Base-by-base conservation (phyloP, 2,329 filamentous ascomycete genomes). In the Fusarium euwallaceae region DNA sequence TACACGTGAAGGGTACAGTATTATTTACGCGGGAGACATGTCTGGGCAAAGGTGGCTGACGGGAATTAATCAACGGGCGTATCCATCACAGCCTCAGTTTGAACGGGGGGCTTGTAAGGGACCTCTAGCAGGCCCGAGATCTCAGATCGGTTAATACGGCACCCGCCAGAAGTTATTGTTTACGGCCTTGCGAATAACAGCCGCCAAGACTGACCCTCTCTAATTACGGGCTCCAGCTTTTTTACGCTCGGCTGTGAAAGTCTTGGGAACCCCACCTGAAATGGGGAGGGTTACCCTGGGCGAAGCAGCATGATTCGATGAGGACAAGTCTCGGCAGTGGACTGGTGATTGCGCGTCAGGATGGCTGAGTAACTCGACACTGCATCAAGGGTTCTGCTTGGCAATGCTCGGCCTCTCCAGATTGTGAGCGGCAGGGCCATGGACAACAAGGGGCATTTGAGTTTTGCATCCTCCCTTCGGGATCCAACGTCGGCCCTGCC, bases 341-440 rank as follows among this genome's bases (percentile, higher is more conserved):
- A 64, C 45, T 22, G 34, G 9, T 56, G 61, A 39, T 75, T 75
- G 72, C 72, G 72, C 72, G 72, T 75, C 72, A 66, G 36, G 29
- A 70, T 72, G 72, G 72, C 72, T 75, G 72, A 67, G 72, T 58
- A 48, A 11, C 20, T 32, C 12, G 8, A 32, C 67, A 65, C 43
- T 74, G 56, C 71, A 74, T 74, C 22, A 61, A 45, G 59, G 59
- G 37, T 61, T 59, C 11, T 48, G 22, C 58, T 61, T 61, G 59
- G 59, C 59, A 12, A 11, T 17, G 37, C 41, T 36, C 36, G 32
- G 32, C 36, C 34, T 24, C 55, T 59, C 55, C 36, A 59, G 34
- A 59, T 59, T 59, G 55, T 27, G 55, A 59, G 55, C 55, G 36
- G 55, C 48, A 48, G 43, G 22, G 22, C 9, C 43, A 45, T 20